A percentile compares a stretch with the other conserved stretches of the same genome.
These are phyloP conservation scores for Pleurotus djamor DNA, from an alignment of 768 basidiomycete genomes.

Conservation along the genomic window DNA sequence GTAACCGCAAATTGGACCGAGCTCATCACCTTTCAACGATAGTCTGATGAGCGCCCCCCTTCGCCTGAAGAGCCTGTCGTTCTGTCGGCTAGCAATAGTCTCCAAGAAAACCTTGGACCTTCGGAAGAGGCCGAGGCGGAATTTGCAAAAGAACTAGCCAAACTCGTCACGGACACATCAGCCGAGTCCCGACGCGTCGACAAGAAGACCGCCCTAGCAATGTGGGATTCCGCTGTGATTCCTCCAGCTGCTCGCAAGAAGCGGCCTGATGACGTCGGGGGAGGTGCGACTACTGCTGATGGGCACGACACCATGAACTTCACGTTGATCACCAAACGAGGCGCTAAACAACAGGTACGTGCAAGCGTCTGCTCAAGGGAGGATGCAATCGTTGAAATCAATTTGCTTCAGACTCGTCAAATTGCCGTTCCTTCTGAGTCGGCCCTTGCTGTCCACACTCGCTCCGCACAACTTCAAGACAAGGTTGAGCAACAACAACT, in stretches of 20 bases:
- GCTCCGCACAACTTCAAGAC: conserved; percentile 89
- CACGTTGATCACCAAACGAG: conserved; percentile 88
- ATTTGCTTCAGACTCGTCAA: conserved; percentile 64
- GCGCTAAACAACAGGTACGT: conserved; percentile 85
- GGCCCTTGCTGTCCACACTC: conserved; percentile 86
- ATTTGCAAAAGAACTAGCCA: conserved; percentile 94
- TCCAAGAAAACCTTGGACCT: conserved; percentile 75
- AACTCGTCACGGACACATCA: conserved; percentile 88
- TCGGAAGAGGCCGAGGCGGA: conserved; percentile 90
- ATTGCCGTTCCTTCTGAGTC: conserved; percentile 88
- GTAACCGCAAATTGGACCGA: background rate
- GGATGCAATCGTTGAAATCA: conserved; percentile 2
- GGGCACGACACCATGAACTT: conserved; percentile 76
- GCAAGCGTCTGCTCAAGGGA: background rate
- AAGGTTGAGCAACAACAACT: conserved; percentile 96
- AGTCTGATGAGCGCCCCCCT: conserved; percentile 69
- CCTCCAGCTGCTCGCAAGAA: conserved; percentile 67
- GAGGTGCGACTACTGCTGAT: conserved; percentile 28
- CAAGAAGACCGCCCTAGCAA: conserved; percentile 79
- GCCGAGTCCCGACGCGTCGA: conserved; percentile 83
- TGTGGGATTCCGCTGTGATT: conserved; percentile 88
- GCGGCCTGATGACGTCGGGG: conserved; percentile 57
- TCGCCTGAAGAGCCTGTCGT: conserved; percentile 84
- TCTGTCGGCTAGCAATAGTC: conserved; percentile 49
- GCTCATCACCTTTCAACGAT: background rate